Conservation (phyloP, 768 basidiomycete genomes). For the Hypholoma fasciculare region DNA sequence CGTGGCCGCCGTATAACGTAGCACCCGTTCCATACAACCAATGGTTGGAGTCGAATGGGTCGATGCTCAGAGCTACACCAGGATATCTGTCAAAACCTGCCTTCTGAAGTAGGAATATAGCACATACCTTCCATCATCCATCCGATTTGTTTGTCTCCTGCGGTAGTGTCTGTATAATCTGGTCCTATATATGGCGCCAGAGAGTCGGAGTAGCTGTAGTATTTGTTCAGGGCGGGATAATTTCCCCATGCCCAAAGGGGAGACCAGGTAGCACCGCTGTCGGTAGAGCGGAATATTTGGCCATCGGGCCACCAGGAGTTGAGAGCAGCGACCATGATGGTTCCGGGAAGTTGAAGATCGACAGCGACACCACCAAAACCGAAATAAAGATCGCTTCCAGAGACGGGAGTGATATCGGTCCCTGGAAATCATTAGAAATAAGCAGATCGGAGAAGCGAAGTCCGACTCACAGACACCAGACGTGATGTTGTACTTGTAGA, state of each 20-base stretch:
- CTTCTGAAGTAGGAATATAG: not conserved
- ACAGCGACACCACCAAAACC: conserved; percentile 65
- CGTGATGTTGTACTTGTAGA: conserved; percentile 54
- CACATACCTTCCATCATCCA: conserved; percentile 70
- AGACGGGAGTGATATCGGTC: conserved; percentile 64
- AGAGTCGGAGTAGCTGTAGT: conserved; percentile 54
- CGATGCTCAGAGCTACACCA: conserved; percentile 47
- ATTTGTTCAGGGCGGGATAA: conserved; percentile 48
- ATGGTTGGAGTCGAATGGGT: conserved; percentile 70
- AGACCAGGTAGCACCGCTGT: conserved; percentile 61
- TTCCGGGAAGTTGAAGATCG: conserved; percentile 60
- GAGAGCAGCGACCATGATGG: conserved; percentile 67
- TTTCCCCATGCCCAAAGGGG: conserved; percentile 55
- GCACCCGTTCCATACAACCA: conserved; percentile 73
- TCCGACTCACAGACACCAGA: conserved; percentile 41
- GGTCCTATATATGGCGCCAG: conserved; percentile 64
- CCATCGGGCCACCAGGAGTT: conserved; percentile 70
- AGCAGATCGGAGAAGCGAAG: too few species aligned
- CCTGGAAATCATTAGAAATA: conserved; percentile 24
- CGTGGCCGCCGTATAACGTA: conserved; percentile 61
- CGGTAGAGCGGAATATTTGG: conserved; percentile 60
- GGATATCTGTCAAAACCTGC: not conserved
- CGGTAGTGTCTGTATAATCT: conserved; percentile 41
- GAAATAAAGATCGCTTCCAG: conserved; percentile 57
- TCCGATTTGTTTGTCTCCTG: conserved; percentile 53